Evolutionary conservation across 768 basidiomycete genomes (phyloP).

Genomic region (Termitomyces sp.): DNA sequence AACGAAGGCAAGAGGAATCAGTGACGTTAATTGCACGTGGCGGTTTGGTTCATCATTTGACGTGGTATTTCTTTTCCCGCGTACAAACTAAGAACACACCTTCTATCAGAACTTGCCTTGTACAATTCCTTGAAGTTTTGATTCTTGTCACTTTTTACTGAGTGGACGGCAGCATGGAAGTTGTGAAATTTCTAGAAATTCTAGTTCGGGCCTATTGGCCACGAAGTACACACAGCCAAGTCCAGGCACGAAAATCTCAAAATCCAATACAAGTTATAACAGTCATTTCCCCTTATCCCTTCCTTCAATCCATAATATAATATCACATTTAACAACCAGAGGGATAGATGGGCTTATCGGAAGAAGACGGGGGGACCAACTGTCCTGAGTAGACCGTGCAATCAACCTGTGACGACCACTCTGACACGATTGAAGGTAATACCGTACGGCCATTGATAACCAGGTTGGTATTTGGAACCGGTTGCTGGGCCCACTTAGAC

Average conservation of each 20-base stretch:
- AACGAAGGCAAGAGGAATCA: not conserved
- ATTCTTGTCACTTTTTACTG: not conserved
- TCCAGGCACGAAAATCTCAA: not conserved
- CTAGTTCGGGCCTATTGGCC: too few species aligned
- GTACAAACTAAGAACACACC: too few species aligned
- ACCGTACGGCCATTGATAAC: conserved; percentile 21
- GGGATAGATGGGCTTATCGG: not conserved
- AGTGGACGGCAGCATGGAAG: not conserved
- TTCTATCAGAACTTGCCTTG: too few species aligned
- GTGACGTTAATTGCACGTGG: conserved; percentile 5
- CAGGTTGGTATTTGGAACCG: conserved; percentile 20
- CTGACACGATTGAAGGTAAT: conserved; percentile 14
- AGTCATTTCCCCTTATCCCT: not conserved
- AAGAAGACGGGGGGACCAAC: conserved; percentile 10
- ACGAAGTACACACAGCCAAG: not conserved
- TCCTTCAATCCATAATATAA: not conserved
- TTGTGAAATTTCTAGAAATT: not conserved
- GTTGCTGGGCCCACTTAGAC: conserved; percentile 6
- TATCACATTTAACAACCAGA: not conserved
- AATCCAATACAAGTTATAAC: not conserved
- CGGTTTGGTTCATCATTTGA: conserved; percentile 14
- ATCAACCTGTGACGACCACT: conserved; percentile 19
- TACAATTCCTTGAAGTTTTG: too few species aligned
- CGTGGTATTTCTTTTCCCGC: not conserved
- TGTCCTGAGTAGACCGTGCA: conserved; percentile 19